These are phyloP conservation scores for Beauveria asiatica DNA, from an alignment of 2,329 filamentous ascomycete genomes.

Conservation along the genomic window DNA sequence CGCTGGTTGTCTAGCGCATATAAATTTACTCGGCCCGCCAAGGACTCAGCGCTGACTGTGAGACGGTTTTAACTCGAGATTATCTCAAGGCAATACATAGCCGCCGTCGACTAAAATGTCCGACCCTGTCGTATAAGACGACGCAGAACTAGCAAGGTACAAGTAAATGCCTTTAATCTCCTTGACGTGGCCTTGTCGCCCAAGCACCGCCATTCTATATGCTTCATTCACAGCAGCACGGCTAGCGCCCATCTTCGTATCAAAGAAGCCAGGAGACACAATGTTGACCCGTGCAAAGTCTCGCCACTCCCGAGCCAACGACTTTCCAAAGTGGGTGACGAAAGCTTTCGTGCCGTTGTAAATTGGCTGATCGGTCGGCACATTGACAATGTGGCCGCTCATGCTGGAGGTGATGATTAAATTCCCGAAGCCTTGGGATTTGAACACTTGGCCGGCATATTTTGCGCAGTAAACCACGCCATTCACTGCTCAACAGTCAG, in stretches of 20 bases:
- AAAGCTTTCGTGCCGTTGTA: conserved; percentile 51
- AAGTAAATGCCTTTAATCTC: conserved; percentile 30
- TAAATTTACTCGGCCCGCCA: too few relatives aligned
- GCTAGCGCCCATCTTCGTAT: conserved; percentile 53
- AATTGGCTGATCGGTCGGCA: conserved; percentile 43
- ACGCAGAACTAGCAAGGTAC: conserved; percentile 43
- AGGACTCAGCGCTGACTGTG: too few relatives aligned
- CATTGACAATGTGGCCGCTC: conserved; percentile 42
- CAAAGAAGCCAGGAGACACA: conserved; percentile 31
- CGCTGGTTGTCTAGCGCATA: too few relatives aligned
- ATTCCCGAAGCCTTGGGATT: conserved; percentile 35
- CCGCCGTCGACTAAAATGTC: conserved; percentile 39
- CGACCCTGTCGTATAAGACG: conserved; percentile 40
- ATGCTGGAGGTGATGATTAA: conserved; percentile 45
- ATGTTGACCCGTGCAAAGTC: conserved; percentile 50
- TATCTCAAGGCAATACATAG: conserved; percentile 20
- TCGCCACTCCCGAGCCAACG: conserved; percentile 46
- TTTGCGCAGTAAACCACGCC: conserved; percentile 37
- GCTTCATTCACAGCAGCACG: conserved; percentile 35
- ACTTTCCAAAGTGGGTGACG: conserved; percentile 47
- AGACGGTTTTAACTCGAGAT: too few relatives aligned
- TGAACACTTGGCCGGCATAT: conserved; percentile 34
- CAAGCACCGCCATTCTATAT: conserved; percentile 35
- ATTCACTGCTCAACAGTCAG: conserved; percentile 26
- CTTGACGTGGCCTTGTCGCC: conserved; percentile 10